A percentile compares a stretch with the other conserved stretches of the same genome.
Conservation (phyloP, 106 monocot species). For the Triglochin maritima region DNA sequence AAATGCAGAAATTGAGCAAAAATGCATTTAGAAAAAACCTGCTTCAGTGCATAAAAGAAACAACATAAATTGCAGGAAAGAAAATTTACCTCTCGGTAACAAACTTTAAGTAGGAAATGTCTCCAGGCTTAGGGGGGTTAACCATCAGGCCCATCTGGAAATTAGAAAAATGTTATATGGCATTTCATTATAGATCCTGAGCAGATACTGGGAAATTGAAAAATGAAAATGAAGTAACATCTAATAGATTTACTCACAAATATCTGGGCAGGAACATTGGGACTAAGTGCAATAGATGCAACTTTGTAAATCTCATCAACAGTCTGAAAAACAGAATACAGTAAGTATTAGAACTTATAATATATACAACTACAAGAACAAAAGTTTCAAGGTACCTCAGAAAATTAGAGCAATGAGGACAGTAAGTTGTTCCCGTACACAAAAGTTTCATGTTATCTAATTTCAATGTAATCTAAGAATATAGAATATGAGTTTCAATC, state of each 20-base stretch:
- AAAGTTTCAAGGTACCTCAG: too few species aligned
- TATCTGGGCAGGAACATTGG: constrained; percentile 95
- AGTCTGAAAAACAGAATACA: constrained; percentile 29
- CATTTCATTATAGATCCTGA: neutral
- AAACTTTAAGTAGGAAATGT: constrained; percentile 91
- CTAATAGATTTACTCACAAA: constrained; percentile 67
- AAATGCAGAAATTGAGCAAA: too few species aligned
- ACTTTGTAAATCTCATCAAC: constrained; percentile 94
- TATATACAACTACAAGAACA: too few species aligned
- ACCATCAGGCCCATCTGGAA: constrained; percentile 96
- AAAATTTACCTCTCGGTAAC: constrained; percentile 57
- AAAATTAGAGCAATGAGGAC: too few species aligned
- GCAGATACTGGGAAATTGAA: neutral
- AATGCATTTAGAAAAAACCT: neutral
- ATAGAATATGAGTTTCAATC: too few species aligned
- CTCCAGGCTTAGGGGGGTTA: constrained; percentile 94
- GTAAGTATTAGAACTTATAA: too few species aligned
- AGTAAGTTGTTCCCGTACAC: too few species aligned
- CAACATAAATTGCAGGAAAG: neutral
- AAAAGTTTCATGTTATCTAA: too few species aligned
- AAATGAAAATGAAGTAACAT: neutral
- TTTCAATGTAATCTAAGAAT: too few species aligned
- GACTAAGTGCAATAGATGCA: constrained; percentile 88
- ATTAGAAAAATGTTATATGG: neutral
- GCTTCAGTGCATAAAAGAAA: too few species aligned